Evolutionary conservation across 1,139 yeast species (phyloP).

Genomic region (Kodamaea sp.): DNA sequence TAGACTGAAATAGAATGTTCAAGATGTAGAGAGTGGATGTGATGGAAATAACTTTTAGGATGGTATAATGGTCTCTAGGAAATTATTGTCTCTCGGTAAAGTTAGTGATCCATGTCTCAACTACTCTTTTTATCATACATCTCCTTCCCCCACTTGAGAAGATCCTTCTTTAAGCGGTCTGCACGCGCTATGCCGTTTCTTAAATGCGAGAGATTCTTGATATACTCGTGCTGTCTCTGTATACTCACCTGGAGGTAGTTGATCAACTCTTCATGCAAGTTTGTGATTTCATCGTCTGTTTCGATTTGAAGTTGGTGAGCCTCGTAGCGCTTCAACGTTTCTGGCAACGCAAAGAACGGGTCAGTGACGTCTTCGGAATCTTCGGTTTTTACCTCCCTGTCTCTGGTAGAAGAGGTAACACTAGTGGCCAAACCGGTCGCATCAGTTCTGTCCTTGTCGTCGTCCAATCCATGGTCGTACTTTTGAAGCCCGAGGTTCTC

Average conservation of each 20-base stretch:
- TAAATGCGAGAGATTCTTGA: slow-evolving; percentile 69
- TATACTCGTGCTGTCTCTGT: slow-evolving; percentile 89
- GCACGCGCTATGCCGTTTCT: slow-evolving; percentile 78
- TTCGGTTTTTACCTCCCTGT: slow-evolving; percentile 14
- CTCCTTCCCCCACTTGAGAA: slow-evolving; percentile 82
- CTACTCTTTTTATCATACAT: slow-evolving; percentile 64
- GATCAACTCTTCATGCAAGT: slow-evolving; percentile 42
- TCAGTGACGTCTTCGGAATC: slow-evolving; percentile 28
- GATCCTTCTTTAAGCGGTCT: slow-evolving; percentile 66
- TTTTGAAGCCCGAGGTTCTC: slow-evolving; percentile 64
- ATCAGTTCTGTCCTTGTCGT: slow-evolving; percentile 17
- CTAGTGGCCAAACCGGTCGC: not conserved
- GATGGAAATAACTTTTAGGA: no score
- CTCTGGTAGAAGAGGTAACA: not conserved
- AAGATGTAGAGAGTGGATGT: no score
- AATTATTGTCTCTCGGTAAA: no score
- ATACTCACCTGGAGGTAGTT: slow-evolving; percentile 53
- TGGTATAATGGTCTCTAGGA: no score
- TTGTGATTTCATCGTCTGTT: slow-evolving; percentile 27
- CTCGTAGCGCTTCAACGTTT: slow-evolving; percentile 38
- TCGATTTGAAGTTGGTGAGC: slow-evolving; percentile 32
- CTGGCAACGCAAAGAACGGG: slow-evolving; percentile 43
- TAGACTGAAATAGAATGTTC: no score
- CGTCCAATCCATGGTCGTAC: slow-evolving; percentile 65
- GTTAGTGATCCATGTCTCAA: no score